These are phyloP conservation scores for sunflower (Helianthus annuus) DNA, from an alignment of 129 eudicot species.

Conservation along the genomic window DNA sequence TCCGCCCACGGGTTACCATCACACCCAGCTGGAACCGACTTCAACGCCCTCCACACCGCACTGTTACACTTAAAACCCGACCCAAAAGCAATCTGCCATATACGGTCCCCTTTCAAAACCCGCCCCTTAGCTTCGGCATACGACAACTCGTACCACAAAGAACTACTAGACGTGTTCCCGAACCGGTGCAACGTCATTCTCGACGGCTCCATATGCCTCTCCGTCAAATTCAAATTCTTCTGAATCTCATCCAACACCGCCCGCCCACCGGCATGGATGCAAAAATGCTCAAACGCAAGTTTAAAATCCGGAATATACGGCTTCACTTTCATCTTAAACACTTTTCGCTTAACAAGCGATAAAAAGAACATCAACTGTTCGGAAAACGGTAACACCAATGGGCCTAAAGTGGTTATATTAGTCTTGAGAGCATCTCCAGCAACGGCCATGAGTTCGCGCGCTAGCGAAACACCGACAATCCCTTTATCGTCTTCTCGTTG, in stretches of 20 bases:
- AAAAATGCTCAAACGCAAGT: slow-evolving; percentile 86
- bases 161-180: slow-evolving; percentile 92
- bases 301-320: slow-evolving; percentile 89
- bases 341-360: slow-evolving; percentile 57
- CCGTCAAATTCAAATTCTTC: slow-evolving; percentile 66
- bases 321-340: slow-evolving; percentile 65
- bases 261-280: slow-evolving; percentile 89
- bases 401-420: slow-evolving; percentile 79
- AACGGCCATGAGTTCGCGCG: slow-evolving; percentile 89
- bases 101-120: slow-evolving; percentile 66
- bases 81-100: slow-evolving; percentile 97
- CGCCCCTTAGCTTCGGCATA: slow-evolving; percentile 87
- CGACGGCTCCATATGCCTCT: slow-evolving; percentile 87
- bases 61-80: slow-evolving; percentile 95
- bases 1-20: slow-evolving; percentile 76
- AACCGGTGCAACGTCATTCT: slow-evolving; percentile 88
- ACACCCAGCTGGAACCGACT: slow-evolving; percentile 41
- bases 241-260: slow-evolving; percentile 77
- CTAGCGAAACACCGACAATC: slow-evolving; percentile 67
- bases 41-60: slow-evolving; percentile 85
- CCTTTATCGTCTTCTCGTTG: slow-evolving; percentile 84
- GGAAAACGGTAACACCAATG: slow-evolving; percentile 72
- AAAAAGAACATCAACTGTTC: slow-evolving; percentile 77
- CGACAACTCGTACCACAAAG: slow-evolving; percentile 85
- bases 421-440: slow-evolving; percentile 91